phyloP scores from a whole-genome alignment of 768 basidiomycete genomes.

The Boletus reticulatus region DNA sequence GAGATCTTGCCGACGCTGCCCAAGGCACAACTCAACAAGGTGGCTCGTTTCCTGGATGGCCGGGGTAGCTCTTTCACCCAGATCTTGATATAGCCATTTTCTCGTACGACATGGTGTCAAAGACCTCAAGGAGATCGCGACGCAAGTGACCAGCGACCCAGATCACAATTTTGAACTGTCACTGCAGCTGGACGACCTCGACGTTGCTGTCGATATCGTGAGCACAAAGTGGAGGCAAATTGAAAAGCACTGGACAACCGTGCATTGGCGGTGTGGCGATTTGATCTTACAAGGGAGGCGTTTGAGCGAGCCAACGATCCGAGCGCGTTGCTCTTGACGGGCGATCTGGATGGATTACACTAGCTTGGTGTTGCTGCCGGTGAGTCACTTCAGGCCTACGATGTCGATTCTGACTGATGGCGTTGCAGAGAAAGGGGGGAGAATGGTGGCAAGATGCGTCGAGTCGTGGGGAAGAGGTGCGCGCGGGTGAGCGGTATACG shows the following conservation, averaged over 20 bases:
- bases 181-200: constrained; percentile 87
- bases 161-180: constrained; percentile 98
- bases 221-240: too few relatives aligned
- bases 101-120: too few relatives aligned
- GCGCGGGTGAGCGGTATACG: not conserved
- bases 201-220: constrained; percentile 77
- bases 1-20: constrained; percentile 83
- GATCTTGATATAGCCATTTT: constrained; percentile 34
- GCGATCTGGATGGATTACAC: constrained; percentile 61
- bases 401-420: not conserved
- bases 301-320: too few relatives aligned
- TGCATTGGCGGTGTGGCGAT: too few relatives aligned
- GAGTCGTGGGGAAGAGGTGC: constrained; percentile 33
- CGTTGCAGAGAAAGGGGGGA: constrained; percentile 36
- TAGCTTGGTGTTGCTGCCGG: constrained; percentile 67
- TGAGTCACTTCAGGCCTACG: too few relatives aligned
- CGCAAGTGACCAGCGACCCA: constrained; percentile 83
- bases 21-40: constrained; percentile 85
- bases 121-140: constrained; percentile 82
- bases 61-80: constrained; percentile 56
- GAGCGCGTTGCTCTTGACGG: too few relatives aligned
- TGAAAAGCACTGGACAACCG: too few relatives aligned
- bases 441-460: constrained; percentile 57
- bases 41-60: constrained; percentile 91
- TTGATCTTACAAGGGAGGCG: too few relatives aligned